phyloP scores from a whole-genome alignment of 176 grass and related monocot genomes.

The Zizania latifolia region DNA sequence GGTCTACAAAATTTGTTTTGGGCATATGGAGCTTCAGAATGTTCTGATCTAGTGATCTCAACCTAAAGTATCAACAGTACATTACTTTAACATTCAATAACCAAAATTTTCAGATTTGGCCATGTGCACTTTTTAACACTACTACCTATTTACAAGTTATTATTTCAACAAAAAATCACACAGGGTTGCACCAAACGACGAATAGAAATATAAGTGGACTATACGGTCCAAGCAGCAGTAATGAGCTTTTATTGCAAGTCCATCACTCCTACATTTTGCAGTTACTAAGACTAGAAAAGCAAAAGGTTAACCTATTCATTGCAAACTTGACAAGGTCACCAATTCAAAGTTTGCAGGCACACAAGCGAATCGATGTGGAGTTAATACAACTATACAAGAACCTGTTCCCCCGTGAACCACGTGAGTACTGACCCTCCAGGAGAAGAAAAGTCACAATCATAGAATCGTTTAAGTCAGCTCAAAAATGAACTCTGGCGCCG shows the following conservation, averaged over 20 bases:
- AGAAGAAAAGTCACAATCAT: neutral
- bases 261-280: neutral
- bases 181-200: neutral
- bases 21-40: neutral
- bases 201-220: neutral
- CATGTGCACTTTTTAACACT: neutral
- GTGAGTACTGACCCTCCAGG: neutral
- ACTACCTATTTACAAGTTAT: neutral
- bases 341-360: neutral
- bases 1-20: neutral
- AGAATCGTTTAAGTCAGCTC: neutral
- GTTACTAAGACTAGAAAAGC: neutral
- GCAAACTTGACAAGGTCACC: neutral
- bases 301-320: conserved; percentile 4
- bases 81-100: conserved; percentile 3
- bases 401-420: neutral
- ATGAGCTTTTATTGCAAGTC: neutral
- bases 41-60: neutral
- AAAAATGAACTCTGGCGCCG: neutral
- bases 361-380: conserved; percentile 6
- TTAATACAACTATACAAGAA: conserved; percentile 33
- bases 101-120: neutral
- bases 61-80: neutral
- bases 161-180: neutral
- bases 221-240: neutral